Evolutionary conservation across 2,329 filamentous ascomycete species (phyloP).

Genomic region (Herpotrichia juniperi): DNA sequence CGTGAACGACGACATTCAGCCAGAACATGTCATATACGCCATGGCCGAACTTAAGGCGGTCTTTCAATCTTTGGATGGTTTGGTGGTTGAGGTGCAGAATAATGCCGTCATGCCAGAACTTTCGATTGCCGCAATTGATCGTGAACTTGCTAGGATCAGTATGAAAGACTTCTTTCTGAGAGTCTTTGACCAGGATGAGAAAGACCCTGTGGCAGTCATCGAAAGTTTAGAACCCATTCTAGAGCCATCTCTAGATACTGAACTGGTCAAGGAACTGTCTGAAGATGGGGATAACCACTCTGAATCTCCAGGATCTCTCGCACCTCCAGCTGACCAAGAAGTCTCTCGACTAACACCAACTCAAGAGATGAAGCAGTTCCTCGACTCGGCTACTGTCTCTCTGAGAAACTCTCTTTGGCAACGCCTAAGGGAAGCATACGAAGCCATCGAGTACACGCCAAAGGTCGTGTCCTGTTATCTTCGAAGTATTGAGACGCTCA

Average conservation of each 20-base stretch:
- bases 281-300: slow-evolving; percentile 10
- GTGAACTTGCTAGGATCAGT: slow-evolving; percentile 88
- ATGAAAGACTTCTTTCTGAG: slow-evolving; percentile 96
- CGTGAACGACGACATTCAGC: slow-evolving; percentile 60
- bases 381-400: slow-evolving; percentile 80
- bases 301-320: slow-evolving; percentile 19
- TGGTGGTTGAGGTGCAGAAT: slow-evolving; percentile 71
- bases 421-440: slow-evolving; percentile 87
- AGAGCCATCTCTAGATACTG: slow-evolving; percentile 59
- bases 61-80: slow-evolving; percentile 55
- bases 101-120: slow-evolving; percentile 89
- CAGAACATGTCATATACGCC: slow-evolving; percentile 66
- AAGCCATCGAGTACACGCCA: slow-evolving; percentile 80
- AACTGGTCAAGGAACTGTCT: slow-evolving; percentile 10
- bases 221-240: slow-evolving; percentile 92
- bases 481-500: slow-evolving; percentile 82
- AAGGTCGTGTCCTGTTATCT: slow-evolving; percentile 89
- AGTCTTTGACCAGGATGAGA: slow-evolving; percentile 82
- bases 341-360: slow-evolving; percentile 47
- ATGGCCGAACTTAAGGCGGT: slow-evolving; percentile 67
- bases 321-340: slow-evolving; percentile 12
- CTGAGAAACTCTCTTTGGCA: slow-evolving; percentile 89
- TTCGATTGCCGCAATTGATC: slow-evolving; percentile 80
- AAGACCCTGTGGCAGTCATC: slow-evolving; percentile 83
- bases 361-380: slow-evolving; percentile 82